phyloP scores from a whole-genome alignment of 371 early-diverging fungal species.

The Syncephalastrum monosporum region DNA sequence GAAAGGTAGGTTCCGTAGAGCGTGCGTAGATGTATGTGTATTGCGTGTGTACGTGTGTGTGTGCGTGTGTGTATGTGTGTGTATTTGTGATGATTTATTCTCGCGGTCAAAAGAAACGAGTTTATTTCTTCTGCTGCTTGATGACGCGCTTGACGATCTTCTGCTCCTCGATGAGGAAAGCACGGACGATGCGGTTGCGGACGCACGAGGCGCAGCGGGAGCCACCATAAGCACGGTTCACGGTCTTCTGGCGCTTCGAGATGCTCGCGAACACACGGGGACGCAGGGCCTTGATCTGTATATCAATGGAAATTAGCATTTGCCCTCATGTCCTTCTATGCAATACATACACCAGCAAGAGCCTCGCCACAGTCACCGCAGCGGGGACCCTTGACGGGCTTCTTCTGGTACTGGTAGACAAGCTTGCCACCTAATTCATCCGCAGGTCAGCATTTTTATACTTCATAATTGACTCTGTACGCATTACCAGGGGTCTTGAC shows the following conservation, averaged over 20 bases:
- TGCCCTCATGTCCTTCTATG: background rate
- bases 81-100: too few relatives aligned
- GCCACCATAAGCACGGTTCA: constrained; percentile 96
- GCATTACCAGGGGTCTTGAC: constrained; percentile 94
- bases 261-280: constrained; percentile 85
- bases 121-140: constrained; percentile 66
- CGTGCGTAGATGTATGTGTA: too few relatives aligned
- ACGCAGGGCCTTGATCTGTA: constrained; percentile 87
- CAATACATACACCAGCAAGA: constrained; percentile 80
- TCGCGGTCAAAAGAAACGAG: too few relatives aligned
- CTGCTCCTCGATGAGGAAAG: constrained; percentile 98
- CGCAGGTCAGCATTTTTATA: background rate
- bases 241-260: constrained; percentile 90
- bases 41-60: too few relatives aligned
- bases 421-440: constrained; percentile 79
- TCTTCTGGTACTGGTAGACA: constrained; percentile 89
- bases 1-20: too few relatives aligned
- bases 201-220: constrained; percentile 93
- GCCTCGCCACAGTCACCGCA: constrained; percentile 97
- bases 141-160: constrained; percentile 98
- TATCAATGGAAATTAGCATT: constrained; percentile 3
- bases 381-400: constrained; percentile 88
- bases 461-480: background rate
- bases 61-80: too few relatives aligned
- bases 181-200: constrained; percentile 93